A percentile compares a stretch with the other conserved stretches of the same genome.
phyloP scores from a whole-genome alignment of 2,329 filamentous ascomycete species.

The Phyllosticta capitalensis region DNA sequence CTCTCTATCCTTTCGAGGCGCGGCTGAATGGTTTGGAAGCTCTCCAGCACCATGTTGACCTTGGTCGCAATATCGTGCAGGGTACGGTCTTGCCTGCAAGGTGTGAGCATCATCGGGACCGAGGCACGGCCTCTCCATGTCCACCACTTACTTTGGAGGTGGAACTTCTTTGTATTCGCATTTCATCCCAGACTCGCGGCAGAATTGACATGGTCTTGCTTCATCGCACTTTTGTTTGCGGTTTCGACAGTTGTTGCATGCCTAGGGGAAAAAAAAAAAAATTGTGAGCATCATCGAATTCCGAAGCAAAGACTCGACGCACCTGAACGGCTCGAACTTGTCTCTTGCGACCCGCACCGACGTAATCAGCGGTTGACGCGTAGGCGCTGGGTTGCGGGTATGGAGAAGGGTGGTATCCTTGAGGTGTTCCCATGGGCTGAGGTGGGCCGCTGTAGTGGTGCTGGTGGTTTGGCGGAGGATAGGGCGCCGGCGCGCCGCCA shows the following conservation, averaged over 20 bases:
- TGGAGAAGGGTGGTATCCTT: conserved; percentile 14
- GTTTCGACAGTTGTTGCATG: conserved; percentile 49
- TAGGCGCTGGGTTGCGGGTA: conserved; percentile 25
- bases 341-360: conserved; percentile 6
- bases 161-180: conserved; percentile 89
- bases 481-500: conserved; percentile 24
- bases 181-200: conserved; percentile 71
- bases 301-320: neutral
- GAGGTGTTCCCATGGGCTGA: conserved; percentile 17
- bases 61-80: conserved; percentile 38
- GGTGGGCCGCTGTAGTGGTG: conserved; percentile 22
- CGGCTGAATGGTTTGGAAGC: conserved; percentile 5
- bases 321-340: conserved; percentile 11
- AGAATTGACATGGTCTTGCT: conserved; percentile 43
- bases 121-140: neutral
- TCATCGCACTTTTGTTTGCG: conserved; percentile 35
- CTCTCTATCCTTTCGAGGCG: conserved; percentile 10
- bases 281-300: neutral
- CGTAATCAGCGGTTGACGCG: conserved; percentile 13
- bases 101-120: conserved; percentile 1
- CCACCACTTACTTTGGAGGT: conserved; percentile 66
- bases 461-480: conserved; percentile 20
- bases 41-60: conserved; percentile 17
- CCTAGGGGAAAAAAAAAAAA: conserved; percentile 47
- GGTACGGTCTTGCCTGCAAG: conserved; percentile 37